Evolutionary conservation across 306 rosid genomes (phyloP), one percentile per base, ranked within the genome.

Genomic region (Sechiopsis laciniata): DNA sequence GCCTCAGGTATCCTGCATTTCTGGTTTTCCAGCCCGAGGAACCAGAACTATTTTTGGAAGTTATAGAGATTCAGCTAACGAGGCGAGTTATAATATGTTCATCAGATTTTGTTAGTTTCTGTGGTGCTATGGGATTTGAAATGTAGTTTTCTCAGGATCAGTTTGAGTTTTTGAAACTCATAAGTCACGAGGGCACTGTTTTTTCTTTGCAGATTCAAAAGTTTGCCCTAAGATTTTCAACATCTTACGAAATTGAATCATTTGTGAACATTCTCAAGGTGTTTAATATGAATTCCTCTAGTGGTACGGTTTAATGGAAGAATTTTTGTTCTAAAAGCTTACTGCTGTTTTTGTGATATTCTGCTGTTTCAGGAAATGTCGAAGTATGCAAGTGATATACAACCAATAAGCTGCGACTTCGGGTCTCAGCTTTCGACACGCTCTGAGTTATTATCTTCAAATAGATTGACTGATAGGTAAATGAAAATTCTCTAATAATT

Each of bases 1-100:
- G 99, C 99, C 97, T 72, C 96, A 91, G 73, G 90, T 86, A 7
- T 84, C 91, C 15, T 91, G 99, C 70, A 69, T 83, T 62, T 77
- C 92, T 51, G 95, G 88, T 72, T 86, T 79, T 84, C 96, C 97
- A 66, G 80, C 89, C 26, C 83, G 92, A 71, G 95, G 97, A 8
- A 84, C 87, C 74, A 85, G 85, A 86, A 80, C 87, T 5, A 80
- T 90, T 53, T 65, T 94, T 56, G 88, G 75, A 68, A 85, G 91
- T 80, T 94, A 86, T 79, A 80, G 79, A 78, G 96, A 91, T 77
- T 75, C 79, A 45, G 11, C 35, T 14, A 86, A 88, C 74, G 74
- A 87, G 91, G 99, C 72, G 81, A 79, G 83, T 67, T 63, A n/a
- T 16, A 32, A 12, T 51, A 59, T 74, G 50, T 19, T 57, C 22